These are phyloP conservation scores for Papiliotrema laurentii DNA, from an alignment of 1,284 basidiomycete genomes.

Conservation along the genomic window DNA sequence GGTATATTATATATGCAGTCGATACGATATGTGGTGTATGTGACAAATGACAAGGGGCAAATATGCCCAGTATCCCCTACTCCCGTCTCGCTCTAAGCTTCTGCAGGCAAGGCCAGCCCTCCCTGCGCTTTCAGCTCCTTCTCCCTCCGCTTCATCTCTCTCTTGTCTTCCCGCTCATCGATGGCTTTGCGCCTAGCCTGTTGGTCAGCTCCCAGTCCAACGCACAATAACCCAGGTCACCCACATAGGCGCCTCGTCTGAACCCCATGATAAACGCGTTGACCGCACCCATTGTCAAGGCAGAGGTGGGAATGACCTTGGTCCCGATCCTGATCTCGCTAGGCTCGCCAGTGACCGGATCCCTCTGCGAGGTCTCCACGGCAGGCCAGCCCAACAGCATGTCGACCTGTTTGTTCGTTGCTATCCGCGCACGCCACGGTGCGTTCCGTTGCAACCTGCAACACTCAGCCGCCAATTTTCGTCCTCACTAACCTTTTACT, in stretches of 20 bases:
- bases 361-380: constrained; percentile 4
- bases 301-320: constrained; percentile 7
- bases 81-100: no score
- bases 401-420: constrained; percentile 62
- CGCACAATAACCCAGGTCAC: no score
- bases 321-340: constrained; percentile 17
- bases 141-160: no score
- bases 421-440: constrained; percentile 65
- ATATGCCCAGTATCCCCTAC: no score
- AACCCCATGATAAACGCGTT: constrained; percentile 10
- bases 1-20: no score
- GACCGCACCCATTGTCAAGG: constrained; percentile 7
- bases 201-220: no score
- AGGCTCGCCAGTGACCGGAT: not conserved
- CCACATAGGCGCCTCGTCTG: constrained; percentile 24
- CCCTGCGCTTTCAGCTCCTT: no score
- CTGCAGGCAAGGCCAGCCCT: no score
- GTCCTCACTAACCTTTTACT: constrained; percentile 3
- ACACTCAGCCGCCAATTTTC: not conserved
- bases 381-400: constrained; percentile 59
- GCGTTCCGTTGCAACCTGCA: constrained; percentile 62
- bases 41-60: no score
- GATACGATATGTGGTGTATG: no score
- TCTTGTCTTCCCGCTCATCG: no score
- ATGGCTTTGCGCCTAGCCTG: no score